A percentile compares a stretch with the other conserved stretches of the same genome.
phyloP scores from a whole-genome alignment of 2,329 filamentous ascomycete genomes.

The Colletotrichum liaoningense region DNA sequence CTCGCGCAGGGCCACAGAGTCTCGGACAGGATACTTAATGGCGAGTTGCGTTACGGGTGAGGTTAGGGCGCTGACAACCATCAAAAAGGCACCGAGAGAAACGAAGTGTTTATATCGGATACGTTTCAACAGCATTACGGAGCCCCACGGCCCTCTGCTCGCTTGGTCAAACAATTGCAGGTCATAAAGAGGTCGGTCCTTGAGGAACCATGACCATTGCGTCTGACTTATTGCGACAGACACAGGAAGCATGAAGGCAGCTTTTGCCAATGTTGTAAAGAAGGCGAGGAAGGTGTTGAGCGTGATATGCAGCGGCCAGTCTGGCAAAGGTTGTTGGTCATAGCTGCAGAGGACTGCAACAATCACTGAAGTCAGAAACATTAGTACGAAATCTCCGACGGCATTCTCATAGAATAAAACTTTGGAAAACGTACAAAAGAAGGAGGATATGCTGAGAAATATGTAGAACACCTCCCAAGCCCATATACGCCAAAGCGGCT shows the following conservation, averaged over 20 bases:
- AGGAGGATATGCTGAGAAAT: neutral
- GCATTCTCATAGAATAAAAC: too few relatives aligned
- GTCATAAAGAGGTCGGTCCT: conserved; percentile 24
- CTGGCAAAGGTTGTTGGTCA: neutral
- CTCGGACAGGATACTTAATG: conserved; percentile 24
- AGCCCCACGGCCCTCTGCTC: conserved; percentile 30
- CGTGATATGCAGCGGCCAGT: conserved; percentile 29
- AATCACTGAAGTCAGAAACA: neutral
- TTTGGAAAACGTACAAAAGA: neutral
- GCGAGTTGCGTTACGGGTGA: conserved; percentile 28
- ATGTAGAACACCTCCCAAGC: neutral
- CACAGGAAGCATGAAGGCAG: conserved; percentile 29
- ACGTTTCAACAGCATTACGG: conserved; percentile 14
- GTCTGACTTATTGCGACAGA: conserved; percentile 31
- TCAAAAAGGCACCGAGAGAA: conserved; percentile 12
- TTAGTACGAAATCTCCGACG: neutral
- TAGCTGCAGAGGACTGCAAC: neutral
- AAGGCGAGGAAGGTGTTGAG: conserved; percentile 37
- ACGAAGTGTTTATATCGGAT: conserved; percentile 10
- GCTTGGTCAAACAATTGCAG: conserved; percentile 32
- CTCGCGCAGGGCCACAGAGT: neutral
- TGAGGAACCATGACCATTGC: conserved; percentile 34
- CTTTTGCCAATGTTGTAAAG: conserved; percentile 30
- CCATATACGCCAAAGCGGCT: neutral
- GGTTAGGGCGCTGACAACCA: conserved; percentile 13